Conservation (phyloP, 306 rosid genomes). For the Trifolium dubium region DNA sequence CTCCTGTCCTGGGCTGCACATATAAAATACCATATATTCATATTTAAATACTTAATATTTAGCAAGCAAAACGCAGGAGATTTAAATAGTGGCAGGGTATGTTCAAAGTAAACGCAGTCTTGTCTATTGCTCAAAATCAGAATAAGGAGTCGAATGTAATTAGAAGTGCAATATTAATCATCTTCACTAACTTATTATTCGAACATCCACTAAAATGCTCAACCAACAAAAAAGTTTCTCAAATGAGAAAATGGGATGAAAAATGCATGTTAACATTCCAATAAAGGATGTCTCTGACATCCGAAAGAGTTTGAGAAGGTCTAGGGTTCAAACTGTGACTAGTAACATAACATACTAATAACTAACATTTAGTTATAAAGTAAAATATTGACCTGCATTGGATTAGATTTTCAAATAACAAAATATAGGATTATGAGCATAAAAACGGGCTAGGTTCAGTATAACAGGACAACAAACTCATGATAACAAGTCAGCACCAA, state of each 20-base stretch:
- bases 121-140: conserved; percentile 5
- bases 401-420: not conserved
- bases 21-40: conserved; percentile 27
- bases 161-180: conserved; percentile 10
- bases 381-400: not conserved
- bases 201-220: conserved; percentile 25
- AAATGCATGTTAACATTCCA: not conserved
- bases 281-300: not conserved
- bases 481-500: not conserved
- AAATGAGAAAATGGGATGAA: conserved; percentile 12
- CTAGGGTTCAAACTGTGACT: not conserved
- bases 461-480: not conserved
- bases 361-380: not conserved
- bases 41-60: conserved; percentile 1
- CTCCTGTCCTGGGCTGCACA: conserved; percentile 98
- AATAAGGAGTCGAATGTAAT: not conserved
- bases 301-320: not conserved
- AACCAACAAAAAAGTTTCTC: not conserved
- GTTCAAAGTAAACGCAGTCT: conserved; percentile 2
- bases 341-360: not conserved
- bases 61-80: not conserved
- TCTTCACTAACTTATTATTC: conserved; percentile 6
- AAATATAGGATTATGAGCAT: not conserved
- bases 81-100: not conserved
- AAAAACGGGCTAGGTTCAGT: not conserved